These are phyloP conservation scores for Suillus placidus DNA, from an alignment of 768 basidiomycete genomes.

Conservation along the genomic window DNA sequence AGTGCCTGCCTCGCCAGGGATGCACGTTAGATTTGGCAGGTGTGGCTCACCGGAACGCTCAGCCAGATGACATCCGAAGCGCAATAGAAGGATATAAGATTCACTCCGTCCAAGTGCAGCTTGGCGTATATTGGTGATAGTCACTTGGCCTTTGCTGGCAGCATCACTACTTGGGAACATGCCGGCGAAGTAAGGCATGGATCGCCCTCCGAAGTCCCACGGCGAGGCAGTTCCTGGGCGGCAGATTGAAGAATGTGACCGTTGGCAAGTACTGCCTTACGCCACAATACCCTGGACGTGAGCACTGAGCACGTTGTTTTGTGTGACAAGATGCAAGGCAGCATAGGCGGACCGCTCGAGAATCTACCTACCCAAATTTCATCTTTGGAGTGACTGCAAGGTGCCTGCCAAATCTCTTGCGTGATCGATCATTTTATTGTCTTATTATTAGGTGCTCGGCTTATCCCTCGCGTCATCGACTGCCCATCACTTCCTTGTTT, in stretches of 20 bases:
- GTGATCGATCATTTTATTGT: constrained; percentile 1
- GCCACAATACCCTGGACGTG: neutral
- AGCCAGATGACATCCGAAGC: neutral
- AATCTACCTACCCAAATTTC: neutral
- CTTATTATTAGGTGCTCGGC: constrained; percentile 3
- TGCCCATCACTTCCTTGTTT: neutral
- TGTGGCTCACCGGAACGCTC: constrained; percentile 2
- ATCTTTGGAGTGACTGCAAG: neutral
- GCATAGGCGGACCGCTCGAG: too few relatives aligned
- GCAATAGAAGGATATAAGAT: neutral
- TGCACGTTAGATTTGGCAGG: neutral
- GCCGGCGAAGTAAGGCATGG: constrained; percentile 2
- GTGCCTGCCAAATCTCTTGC: neutral
- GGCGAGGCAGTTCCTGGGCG: constrained; percentile 5
- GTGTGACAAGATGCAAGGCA: neutral
- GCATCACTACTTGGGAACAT: constrained; percentile 2
- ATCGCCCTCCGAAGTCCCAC: neutral
- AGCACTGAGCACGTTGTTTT: neutral
- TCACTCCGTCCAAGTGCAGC: neutral
- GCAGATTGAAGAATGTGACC: constrained; percentile 5
- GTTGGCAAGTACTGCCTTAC: constrained; percentile 3
- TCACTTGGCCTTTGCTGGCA: neutral
- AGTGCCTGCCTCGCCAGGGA: neutral
- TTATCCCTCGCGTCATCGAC: neutral
- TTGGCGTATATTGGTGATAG: neutral